A percentile compares a stretch with the other conserved stretches of the same genome.
Conservation (phyloP, 202 grass and related monocot genomes). For the Panicum hallii region DNA sequence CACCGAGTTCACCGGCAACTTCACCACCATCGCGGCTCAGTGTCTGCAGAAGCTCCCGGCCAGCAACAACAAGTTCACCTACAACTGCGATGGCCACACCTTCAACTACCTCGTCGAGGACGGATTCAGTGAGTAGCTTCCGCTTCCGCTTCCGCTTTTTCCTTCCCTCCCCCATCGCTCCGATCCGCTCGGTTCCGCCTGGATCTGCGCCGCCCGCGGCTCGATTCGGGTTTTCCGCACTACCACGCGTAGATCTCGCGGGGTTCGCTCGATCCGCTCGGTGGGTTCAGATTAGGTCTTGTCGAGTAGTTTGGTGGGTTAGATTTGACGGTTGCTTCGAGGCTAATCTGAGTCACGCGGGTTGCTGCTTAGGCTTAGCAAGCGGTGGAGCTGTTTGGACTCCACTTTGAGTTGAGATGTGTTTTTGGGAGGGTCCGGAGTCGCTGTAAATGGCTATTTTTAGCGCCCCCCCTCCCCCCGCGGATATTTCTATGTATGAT, state of each 20-base stretch:
- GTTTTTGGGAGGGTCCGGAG: background rate
- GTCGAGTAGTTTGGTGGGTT: background rate
- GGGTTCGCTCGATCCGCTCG: background rate
- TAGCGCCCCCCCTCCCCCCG: background rate
- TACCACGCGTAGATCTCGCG: conserved; percentile 22
- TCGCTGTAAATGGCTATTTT: conserved; percentile 40
- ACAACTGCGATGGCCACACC: conserved; percentile 92
- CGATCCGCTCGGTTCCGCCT: conserved; percentile 5
- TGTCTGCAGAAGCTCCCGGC: conserved; percentile 93
- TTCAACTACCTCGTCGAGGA: conserved; percentile 97
- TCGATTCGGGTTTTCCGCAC: background rate
- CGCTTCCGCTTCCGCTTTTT: no score
- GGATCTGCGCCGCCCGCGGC: conserved; percentile 14
- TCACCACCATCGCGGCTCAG: conserved; percentile 93
- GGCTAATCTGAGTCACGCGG: background rate
- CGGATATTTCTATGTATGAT: conserved; percentile 15
- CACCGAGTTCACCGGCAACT: conserved; percentile 98
- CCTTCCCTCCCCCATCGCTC: background rate
- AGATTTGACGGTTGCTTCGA: conserved; percentile 3
- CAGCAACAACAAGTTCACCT: conserved; percentile 92
- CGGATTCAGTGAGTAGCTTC: conserved; percentile 73
- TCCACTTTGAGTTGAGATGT: conserved; percentile 15
- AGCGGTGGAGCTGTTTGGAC: background rate
- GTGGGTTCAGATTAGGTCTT: background rate
- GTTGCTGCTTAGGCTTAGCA: conserved; percentile 8